These are phyloP conservation scores for Colletotrichum plurivorum DNA, from an alignment of 2,329 filamentous ascomycete species.

Conservation along the genomic window DNA sequence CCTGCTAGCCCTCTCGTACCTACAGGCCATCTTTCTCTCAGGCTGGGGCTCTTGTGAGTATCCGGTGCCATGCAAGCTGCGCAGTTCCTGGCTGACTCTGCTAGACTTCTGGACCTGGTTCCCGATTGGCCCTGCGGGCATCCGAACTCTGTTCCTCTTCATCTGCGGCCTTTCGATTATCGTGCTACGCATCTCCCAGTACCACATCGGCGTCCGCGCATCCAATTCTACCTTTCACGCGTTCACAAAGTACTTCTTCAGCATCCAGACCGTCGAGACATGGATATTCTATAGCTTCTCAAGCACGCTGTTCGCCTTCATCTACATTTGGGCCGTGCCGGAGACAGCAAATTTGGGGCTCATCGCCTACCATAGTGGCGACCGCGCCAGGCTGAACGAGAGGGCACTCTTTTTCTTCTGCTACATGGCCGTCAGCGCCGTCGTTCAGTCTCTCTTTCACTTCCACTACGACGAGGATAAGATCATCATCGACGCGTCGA, in stretches of 20 bases:
- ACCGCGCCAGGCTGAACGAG: conserved; percentile 87
- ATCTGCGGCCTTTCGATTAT: conserved; percentile 82
- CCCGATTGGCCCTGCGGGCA: conserved; percentile 80
- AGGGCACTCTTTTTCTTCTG: conserved; percentile 84
- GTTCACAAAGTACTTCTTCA: conserved; percentile 70
- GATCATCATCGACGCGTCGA: conserved; percentile 63
- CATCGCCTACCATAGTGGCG: conserved; percentile 79
- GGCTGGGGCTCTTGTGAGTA: conserved; percentile 78
- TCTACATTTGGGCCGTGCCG: conserved; percentile 82
- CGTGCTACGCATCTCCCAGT: conserved; percentile 87
- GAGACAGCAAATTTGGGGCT: conserved; percentile 75
- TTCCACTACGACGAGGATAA: conserved; percentile 81
- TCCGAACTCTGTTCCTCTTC: conserved; percentile 83
- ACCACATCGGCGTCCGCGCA: conserved; percentile 82
- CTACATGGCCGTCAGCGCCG: conserved; percentile 77
- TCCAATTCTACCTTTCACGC: conserved; percentile 77
- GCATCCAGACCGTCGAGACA: conserved; percentile 76
- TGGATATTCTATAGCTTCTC: conserved; percentile 83
- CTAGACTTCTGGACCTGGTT: conserved; percentile 90
- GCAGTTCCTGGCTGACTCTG: conserved; percentile 27
- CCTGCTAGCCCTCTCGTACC: conserved; percentile 79
- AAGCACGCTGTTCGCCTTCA: conserved; percentile 82
- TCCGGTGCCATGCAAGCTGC: conserved; percentile 19
- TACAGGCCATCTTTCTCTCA: conserved; percentile 78
- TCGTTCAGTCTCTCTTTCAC: conserved; percentile 79